A percentile compares a stretch with the other conserved stretches of the same genome.
Evolutionary conservation across 805 yeast species (phyloP).

Genomic region (Nakazawaea wyomingensis): DNA sequence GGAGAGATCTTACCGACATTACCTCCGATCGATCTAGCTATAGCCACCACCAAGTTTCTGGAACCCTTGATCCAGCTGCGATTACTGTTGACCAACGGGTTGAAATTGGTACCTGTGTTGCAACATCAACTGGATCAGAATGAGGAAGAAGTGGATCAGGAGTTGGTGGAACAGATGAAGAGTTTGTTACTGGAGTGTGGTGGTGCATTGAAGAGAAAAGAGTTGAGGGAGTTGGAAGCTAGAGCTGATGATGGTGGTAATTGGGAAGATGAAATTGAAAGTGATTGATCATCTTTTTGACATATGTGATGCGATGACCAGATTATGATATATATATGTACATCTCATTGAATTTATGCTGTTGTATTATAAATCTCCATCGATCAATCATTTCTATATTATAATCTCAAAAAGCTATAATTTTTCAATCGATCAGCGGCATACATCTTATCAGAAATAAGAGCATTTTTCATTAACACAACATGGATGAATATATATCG

Average conservation of each 20-base stretch:
- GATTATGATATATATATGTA: too few relatives aligned
- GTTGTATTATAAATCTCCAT: too few relatives aligned
- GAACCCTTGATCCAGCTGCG: neutral
- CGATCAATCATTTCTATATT: too few relatives aligned
- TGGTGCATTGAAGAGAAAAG: slow-evolving; percentile 28
- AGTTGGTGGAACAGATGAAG: slow-evolving; percentile 32
- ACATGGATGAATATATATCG: too few relatives aligned
- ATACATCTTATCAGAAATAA: too few relatives aligned
- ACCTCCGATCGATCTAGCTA: slow-evolving; percentile 20
- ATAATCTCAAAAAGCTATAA: too few relatives aligned
- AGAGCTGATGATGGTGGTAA: slow-evolving; percentile 57
- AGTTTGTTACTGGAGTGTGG: slow-evolving; percentile 37
- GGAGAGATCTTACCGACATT: slow-evolving; percentile 38
- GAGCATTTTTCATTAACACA: too few relatives aligned
- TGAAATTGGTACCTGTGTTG: slow-evolving; percentile 31
- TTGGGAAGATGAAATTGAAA: slow-evolving; percentile 49
- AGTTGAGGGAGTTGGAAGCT: slow-evolving; percentile 4
- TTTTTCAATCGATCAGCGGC: too few relatives aligned
- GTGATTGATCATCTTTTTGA: slow-evolving; percentile 20
- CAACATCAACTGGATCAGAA: slow-evolving; percentile 12
- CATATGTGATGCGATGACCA: neutral
- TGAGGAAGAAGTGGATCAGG: slow-evolving; percentile 23
- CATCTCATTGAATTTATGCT: too few relatives aligned
- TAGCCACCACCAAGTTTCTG: neutral
- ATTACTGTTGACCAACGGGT: slow-evolving; percentile 28